Evolutionary conservation across 176 grass and related monocot species (phyloP).

Genomic region (Eragrostis curvula): DNA sequence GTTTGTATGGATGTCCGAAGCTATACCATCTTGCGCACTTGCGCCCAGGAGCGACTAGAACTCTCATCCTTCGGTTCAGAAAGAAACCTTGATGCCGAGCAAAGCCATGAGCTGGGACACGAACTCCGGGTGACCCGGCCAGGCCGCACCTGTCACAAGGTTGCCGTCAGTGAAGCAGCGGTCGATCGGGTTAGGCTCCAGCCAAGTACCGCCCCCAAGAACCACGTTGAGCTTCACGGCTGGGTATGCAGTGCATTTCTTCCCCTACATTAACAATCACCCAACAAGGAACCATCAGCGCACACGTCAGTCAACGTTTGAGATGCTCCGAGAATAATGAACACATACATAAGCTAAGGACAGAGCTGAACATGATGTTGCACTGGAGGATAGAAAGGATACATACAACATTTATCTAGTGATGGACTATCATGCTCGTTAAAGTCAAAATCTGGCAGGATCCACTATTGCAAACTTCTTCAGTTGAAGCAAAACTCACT

Average conservation of each 20-base stretch:
- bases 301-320: background rate
- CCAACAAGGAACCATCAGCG: background rate
- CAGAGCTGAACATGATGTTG: background rate
- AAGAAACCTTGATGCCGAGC: slow-evolving; percentile 69
- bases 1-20: background rate
- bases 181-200: slow-evolving; percentile 83
- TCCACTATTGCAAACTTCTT: background rate
- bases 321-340: background rate
- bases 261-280: slow-evolving; percentile 50
- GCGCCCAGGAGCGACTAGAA: background rate
- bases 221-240: slow-evolving; percentile 94
- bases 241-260: slow-evolving; percentile 91
- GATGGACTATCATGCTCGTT: background rate
- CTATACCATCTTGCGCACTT: background rate
- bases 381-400: background rate
- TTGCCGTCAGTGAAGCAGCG: slow-evolving; percentile 93
- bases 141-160: slow-evolving; percentile 85
- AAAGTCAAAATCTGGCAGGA: background rate
- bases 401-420: background rate
- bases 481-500: background rate
- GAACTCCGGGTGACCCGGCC: slow-evolving; percentile 93
- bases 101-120: slow-evolving; percentile 83
- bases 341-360: background rate
- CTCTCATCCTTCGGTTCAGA: background rate
- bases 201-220: slow-evolving; percentile 78